Percentiles rank a stretch among this genome's conserved stretches.
Evolutionary conservation across 73 alveolate genomes (phyloP).

Genomic region (Paramecium biaurelia): DNA sequence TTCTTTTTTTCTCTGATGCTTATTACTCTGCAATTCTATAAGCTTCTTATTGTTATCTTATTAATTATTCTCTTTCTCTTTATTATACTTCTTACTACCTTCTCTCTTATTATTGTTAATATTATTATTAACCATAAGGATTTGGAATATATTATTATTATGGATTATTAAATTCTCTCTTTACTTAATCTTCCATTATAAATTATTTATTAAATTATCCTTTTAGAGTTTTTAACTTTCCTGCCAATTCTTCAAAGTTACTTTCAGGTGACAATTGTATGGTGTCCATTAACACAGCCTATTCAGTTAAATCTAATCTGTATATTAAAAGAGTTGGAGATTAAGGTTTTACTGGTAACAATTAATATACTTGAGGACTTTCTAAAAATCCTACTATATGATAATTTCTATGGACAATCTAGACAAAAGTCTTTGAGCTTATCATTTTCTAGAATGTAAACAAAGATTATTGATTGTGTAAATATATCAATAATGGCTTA

Average conservation of each 20-base stretch:
- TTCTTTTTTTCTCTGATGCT: neutral
- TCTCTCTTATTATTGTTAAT: neutral
- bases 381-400: neutral
- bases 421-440: neutral
- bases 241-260: neutral
- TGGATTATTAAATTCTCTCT: neutral
- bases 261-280: neutral
- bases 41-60: neutral
- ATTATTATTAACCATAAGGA: neutral
- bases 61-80: slow-evolving; percentile 8
- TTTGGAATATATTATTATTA: neutral
- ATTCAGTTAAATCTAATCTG: slow-evolving; percentile 24
- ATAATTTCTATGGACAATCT: neutral
- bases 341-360: neutral
- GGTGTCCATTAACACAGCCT: neutral
- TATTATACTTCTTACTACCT: neutral
- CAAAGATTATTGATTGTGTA: neutral
- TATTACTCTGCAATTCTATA: neutral
- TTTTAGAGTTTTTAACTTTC: neutral
- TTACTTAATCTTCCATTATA: neutral
- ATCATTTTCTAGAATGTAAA: neutral
- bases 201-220: neutral
- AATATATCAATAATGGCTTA: slow-evolving; percentile 11
- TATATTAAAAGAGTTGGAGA: neutral
- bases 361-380: neutral